A percentile compares a stretch with the other conserved stretches of the same genome.
Conservation (phyloP, 2,329 filamentous ascomycete genomes). For the Pestalotiopsis sp. region DNA sequence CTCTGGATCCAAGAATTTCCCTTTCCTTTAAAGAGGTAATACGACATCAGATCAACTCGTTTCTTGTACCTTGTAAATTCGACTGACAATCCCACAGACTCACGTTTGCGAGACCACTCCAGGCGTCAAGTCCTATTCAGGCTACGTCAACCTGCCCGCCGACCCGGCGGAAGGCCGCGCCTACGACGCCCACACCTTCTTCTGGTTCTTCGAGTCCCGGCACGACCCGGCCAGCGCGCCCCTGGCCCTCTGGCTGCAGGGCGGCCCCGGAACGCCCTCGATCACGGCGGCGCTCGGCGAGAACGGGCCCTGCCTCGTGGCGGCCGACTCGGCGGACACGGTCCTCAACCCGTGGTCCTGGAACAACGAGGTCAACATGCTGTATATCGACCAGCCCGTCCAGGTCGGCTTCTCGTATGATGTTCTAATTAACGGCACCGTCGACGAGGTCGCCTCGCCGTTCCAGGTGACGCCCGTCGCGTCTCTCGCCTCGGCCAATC, state of each 20-base stretch:
- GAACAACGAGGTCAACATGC: slow-evolving; percentile 29
- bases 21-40: slow-evolving; percentile 4
- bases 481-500: not conserved
- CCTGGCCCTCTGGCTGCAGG: slow-evolving; percentile 47
- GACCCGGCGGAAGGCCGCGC: not conserved
- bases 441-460: slow-evolving; percentile 24
- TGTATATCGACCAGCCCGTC: slow-evolving; percentile 32
- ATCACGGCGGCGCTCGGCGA: slow-evolving; percentile 33
- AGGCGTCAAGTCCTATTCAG: slow-evolving; percentile 50
- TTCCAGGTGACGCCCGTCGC: not conserved
- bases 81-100: not conserved
- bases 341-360: slow-evolving; percentile 23
- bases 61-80: not conserved
- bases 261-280: slow-evolving; percentile 48
- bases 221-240: slow-evolving; percentile 43
- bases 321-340: slow-evolving; percentile 23
- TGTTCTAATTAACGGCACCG: slow-evolving; percentile 26
- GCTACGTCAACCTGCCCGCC: slow-evolving; percentile 31
- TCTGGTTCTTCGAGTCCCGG: slow-evolving; percentile 49
- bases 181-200: slow-evolving; percentile 40
- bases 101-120: slow-evolving; percentile 52
- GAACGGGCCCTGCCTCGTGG: slow-evolving; percentile 31
- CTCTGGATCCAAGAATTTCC: not conserved
- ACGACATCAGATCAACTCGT: not conserved
- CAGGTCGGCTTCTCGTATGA: slow-evolving; percentile 34